phyloP scores from a whole-genome alignment of 2,329 filamentous ascomycete genomes.

The Didymella exigua region DNA sequence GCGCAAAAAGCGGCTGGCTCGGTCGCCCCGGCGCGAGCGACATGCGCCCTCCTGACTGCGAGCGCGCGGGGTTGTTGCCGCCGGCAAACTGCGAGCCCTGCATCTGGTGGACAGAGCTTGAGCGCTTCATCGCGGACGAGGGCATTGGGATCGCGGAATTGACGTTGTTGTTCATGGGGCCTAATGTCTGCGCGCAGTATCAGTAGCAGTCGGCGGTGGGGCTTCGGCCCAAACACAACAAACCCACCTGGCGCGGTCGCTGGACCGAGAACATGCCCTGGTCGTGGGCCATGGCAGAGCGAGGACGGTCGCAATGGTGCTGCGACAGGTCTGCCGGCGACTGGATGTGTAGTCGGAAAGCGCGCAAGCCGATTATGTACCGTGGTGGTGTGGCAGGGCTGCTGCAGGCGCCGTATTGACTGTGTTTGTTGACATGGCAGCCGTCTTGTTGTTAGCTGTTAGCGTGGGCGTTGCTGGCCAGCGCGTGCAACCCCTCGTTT shows the following conservation, averaged over 20 bases:
- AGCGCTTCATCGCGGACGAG: constrained; percentile 90
- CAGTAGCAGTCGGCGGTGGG: constrained; percentile 23
- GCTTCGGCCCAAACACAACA: constrained; percentile 5
- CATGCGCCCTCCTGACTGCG: constrained; percentile 80
- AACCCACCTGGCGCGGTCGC: constrained; percentile 82
- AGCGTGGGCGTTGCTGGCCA: constrained; percentile 28
- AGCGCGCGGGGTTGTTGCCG: constrained; percentile 72
- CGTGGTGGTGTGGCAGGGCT: constrained; percentile 18
- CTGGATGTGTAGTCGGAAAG: neutral
- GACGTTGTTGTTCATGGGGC: constrained; percentile 80
- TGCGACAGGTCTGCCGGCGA: neutral
- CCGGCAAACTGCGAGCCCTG: constrained; percentile 58
- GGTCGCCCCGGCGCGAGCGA: constrained; percentile 82
- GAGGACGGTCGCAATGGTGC: neutral
- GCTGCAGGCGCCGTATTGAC: constrained; percentile 25
- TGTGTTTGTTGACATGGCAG: constrained; percentile 41
- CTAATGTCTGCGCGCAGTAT: constrained; percentile 71
- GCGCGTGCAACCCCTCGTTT: constrained; percentile 6
- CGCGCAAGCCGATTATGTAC: constrained; percentile 1
- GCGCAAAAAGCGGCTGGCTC: constrained; percentile 84
- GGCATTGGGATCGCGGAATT: constrained; percentile 78
- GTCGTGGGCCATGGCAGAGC: constrained; percentile 43
- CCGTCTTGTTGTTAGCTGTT: too few relatives aligned
- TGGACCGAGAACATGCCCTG: constrained; percentile 85
- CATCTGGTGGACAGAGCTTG: constrained; percentile 74